Evolutionary conservation across 164 flowering plant species (phyloP), one percentile per base, ranked within the genome.

Genomic region (Sextonia rubra): DNA sequence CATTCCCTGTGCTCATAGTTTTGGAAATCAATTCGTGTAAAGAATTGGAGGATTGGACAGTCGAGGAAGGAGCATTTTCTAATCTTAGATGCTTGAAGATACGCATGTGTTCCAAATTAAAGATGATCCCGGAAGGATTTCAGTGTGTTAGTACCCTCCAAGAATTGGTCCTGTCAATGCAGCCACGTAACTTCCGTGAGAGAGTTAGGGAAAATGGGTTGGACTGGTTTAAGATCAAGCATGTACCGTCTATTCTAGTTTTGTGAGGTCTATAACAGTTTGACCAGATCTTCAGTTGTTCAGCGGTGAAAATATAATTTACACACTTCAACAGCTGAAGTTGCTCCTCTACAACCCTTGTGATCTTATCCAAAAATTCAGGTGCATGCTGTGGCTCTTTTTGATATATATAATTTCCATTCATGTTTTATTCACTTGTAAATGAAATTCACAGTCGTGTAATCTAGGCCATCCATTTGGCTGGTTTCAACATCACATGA

Each of bases 81-180:
- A 12, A 15, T 64, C 37, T 64, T 3, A 24, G 2, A 29, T 8
- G 7, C 29, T 29, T 64, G 30, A 8, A 18, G 23, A 64, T 64
- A 11, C 4, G 2, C 18, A 20, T 5, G 1, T 64, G 66, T 25
- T 3, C 5, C 0, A 1, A 63, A 14, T 63, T 63, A 29, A 25
- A 63, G 66, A 63, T 24, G 66, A 14, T 27, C 25, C 66, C 66
- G 1, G 66, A 27, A 63, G 66, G 66, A 63, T 26, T 63, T 27
- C 66, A 12, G 14, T 44, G 14, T 17, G 66, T 25, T 26, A 29
- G 8, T 12, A 14, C 47, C 37, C 44, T 64, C 20, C 27, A 64
- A 14, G 29, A 26, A 64, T 17, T 64, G 66, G 32, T 25, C 7
- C 8, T 64, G 37, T 17, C 2, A 2, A 17, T 14, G 20, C 8